Evolutionary conservation across 805 yeast species (phyloP).

Genomic region (Jamesozyma hellenica): DNA sequence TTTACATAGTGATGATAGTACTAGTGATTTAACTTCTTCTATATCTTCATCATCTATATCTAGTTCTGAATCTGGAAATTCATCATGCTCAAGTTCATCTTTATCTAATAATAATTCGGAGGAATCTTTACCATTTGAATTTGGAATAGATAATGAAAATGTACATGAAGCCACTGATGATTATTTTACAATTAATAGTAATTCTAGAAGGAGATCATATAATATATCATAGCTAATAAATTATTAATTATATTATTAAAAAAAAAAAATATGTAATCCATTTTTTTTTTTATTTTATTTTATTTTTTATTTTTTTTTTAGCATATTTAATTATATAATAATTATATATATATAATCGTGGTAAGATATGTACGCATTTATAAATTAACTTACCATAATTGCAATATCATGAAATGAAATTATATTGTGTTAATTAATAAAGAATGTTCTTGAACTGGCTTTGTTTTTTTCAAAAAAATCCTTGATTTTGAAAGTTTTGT

Average conservation of each 20-base stretch:
- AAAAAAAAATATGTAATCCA: too few relatives aligned
- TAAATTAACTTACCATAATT: too few relatives aligned
- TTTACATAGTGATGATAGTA: constrained; percentile 2
- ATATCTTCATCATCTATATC: constrained; percentile 1
- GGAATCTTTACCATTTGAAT: constrained; percentile 19
- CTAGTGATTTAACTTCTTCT: constrained; percentile 1
- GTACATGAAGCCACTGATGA: neutral
- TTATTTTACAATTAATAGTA: neutral
- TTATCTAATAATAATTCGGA: neutral
- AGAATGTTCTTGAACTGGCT: too few relatives aligned
- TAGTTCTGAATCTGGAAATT: neutral
- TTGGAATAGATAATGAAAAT: constrained; percentile 7
- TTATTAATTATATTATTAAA: too few relatives aligned
- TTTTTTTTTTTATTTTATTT: too few relatives aligned
- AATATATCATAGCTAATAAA: neutral
- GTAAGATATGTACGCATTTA: too few relatives aligned
- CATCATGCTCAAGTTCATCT: neutral
- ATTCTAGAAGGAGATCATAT: neutral
- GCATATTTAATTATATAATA: too few relatives aligned
- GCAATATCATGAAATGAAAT: too few relatives aligned
- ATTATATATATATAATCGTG: too few relatives aligned
- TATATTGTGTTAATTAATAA: too few relatives aligned
- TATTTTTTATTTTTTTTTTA: too few relatives aligned
- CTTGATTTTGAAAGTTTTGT: neutral
- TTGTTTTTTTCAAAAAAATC: too few relatives aligned